These are phyloP conservation scores for Neonothopanus nambi DNA, from an alignment of 1,284 basidiomycete species.

Conservation along the genomic window DNA sequence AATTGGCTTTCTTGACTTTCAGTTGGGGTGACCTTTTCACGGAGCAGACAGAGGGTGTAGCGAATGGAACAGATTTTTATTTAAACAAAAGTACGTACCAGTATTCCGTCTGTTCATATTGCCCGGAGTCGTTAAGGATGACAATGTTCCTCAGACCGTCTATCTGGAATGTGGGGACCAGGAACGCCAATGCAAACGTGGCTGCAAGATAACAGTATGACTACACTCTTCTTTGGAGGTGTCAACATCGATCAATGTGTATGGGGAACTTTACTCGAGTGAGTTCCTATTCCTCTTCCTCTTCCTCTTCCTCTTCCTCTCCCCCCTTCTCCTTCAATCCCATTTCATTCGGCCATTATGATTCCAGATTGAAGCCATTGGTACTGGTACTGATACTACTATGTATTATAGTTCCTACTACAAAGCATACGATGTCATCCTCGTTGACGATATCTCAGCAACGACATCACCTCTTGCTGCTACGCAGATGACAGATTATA, in stretches of 20 bases:
- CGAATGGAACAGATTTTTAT: constrained; percentile 31
- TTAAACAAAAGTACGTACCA: constrained; percentile 30
- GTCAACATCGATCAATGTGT: constrained; percentile 35
- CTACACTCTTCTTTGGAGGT: constrained; percentile 32
- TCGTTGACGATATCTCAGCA: constrained; percentile 31
- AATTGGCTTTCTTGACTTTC: too few species aligned
- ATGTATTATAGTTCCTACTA: constrained; percentile 27
- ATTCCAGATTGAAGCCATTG: too few species aligned
- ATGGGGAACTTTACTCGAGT: constrained; percentile 32
- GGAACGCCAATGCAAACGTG: constrained; percentile 33
- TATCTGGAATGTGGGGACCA: constrained; percentile 33
- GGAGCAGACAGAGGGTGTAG: constrained; percentile 28
- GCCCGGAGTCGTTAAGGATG: neutral
- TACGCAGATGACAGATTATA: constrained; percentile 30
- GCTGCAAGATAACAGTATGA: constrained; percentile 31
- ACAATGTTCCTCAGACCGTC: constrained; percentile 21
- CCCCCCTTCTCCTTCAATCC: too few species aligned
- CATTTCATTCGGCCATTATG: too few species aligned
- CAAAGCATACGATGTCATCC: constrained; percentile 32
- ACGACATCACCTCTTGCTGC: constrained; percentile 28
- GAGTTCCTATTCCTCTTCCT: too few species aligned
- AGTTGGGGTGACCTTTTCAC: constrained; percentile 26
- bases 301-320: too few species aligned
- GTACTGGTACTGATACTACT: neutral
- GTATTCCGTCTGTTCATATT: neutral